Conservation (phyloP, 305 asterid genomes). For the Stenogyne calaminthoides region DNA sequence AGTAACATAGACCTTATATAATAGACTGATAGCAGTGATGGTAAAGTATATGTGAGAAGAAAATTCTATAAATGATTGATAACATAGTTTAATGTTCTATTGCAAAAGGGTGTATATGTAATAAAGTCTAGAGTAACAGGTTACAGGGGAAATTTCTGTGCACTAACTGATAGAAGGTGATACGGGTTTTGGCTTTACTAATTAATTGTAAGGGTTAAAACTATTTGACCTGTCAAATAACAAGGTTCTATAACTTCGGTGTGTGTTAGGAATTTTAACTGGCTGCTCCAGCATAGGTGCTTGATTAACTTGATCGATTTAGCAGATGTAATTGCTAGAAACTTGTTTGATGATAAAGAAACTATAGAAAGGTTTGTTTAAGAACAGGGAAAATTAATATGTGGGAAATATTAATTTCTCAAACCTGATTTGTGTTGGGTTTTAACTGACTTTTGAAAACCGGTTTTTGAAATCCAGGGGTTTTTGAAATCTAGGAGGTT, state of each 20-base stretch:
- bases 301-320: background rate
- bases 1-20: background rate
- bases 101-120: slow-evolving; percentile 12
- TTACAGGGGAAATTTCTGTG: background rate
- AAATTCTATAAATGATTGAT: background rate
- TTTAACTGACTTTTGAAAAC: too few species aligned
- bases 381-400: background rate
- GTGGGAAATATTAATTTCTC: background rate
- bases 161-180: background rate
- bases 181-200: background rate
- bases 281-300: background rate
- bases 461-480: too few species aligned
- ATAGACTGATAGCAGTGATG: background rate
- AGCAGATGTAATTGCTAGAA: background rate
- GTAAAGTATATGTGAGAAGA: background rate
- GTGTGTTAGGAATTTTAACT: background rate
- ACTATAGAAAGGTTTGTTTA: background rate
- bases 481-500: too few species aligned
- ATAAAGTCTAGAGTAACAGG: background rate
- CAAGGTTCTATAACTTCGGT: background rate
- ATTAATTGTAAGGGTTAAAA: background rate
- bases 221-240: background rate
- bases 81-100: background rate
- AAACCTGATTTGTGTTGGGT: background rate
- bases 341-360: background rate